A percentile compares a stretch with the other conserved stretches of the same genome.
phyloP scores from a whole-genome alignment of 768 basidiomycete genomes.

The Tylopilus sp. region DNA sequence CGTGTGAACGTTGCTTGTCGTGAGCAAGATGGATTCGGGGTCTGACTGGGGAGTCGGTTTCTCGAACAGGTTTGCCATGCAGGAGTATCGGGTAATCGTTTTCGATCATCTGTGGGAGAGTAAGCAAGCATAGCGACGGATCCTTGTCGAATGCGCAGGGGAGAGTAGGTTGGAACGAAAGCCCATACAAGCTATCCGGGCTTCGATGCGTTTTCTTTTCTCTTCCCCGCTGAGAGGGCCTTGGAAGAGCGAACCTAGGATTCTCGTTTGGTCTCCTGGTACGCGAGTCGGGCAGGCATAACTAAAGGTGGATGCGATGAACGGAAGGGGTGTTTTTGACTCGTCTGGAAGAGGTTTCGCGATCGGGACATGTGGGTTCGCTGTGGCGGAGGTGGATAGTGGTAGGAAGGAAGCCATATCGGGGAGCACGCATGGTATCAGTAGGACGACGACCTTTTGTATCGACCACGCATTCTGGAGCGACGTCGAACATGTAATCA shows the following conservation, averaged over 20 bases:
- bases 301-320: constrained; percentile 76
- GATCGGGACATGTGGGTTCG: constrained; percentile 55
- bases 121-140: constrained; percentile 69
- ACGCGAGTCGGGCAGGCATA: constrained; percentile 93
- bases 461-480: constrained; percentile 68
- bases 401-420: constrained; percentile 70
- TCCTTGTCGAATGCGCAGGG: constrained; percentile 49
- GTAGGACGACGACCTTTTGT: constrained; percentile 72
- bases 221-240: constrained; percentile 77
- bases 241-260: constrained; percentile 79
- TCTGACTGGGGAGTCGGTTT: constrained; percentile 60
- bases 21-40: constrained; percentile 31
- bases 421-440: constrained; percentile 85
- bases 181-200: constrained; percentile 36
- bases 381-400: constrained; percentile 63
- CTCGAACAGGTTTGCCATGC: constrained; percentile 69
- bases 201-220: constrained; percentile 60
- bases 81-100: constrained; percentile 91
- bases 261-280: constrained; percentile 79
- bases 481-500: neutral
- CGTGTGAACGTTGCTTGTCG: constrained; percentile 38
- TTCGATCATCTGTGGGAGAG: constrained; percentile 85
- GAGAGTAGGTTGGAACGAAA: neutral
- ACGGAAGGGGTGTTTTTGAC: constrained; percentile 48
- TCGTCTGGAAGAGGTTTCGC: constrained; percentile 37